Conservation (phyloP, 225 moss, liverwort and hornwort genomes). For the Antitrichia curtipendula region DNA sequence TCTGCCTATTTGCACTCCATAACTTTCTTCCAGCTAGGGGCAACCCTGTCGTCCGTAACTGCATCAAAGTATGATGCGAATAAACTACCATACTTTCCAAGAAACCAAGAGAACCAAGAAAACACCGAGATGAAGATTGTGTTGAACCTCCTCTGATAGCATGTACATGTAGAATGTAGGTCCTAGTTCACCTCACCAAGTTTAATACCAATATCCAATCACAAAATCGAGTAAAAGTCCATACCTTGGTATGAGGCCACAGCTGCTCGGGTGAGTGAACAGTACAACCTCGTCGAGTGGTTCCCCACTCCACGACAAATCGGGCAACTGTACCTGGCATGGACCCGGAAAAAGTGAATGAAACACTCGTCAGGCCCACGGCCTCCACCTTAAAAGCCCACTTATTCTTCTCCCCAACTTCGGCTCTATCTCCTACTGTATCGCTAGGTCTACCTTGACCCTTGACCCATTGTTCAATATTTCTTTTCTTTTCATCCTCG, state of each 20-base stretch:
- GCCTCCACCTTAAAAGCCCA: constrained; percentile 94
- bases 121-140: constrained; percentile 27
- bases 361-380: constrained; percentile 73
- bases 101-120: constrained; percentile 28
- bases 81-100: constrained; percentile 40
- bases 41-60: constrained; percentile 35
- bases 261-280: constrained; percentile 94
- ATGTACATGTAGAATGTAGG: constrained; percentile 10
- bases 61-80: constrained; percentile 55
- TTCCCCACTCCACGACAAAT: constrained; percentile 95
- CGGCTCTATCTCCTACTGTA: constrained; percentile 33
- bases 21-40: constrained; percentile 30
- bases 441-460: constrained; percentile 33
- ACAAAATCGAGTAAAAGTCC: constrained; percentile 7
- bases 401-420: constrained; percentile 75
- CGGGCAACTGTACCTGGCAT: constrained; percentile 69
- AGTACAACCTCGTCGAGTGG: constrained; percentile 68
- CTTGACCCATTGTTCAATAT: constrained; percentile 9
- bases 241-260: constrained; percentile 95
- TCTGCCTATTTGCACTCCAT: constrained; percentile 34
- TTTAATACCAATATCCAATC: constrained; percentile 17
- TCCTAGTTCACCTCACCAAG: constrained; percentile 12
- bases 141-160: constrained; percentile 17
- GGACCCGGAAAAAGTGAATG: constrained; percentile 63
- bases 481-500: constrained; percentile 42